Conservation (phyloP, 73 alveolate genomes). For the Tetrahymena malaccensis region DNA sequence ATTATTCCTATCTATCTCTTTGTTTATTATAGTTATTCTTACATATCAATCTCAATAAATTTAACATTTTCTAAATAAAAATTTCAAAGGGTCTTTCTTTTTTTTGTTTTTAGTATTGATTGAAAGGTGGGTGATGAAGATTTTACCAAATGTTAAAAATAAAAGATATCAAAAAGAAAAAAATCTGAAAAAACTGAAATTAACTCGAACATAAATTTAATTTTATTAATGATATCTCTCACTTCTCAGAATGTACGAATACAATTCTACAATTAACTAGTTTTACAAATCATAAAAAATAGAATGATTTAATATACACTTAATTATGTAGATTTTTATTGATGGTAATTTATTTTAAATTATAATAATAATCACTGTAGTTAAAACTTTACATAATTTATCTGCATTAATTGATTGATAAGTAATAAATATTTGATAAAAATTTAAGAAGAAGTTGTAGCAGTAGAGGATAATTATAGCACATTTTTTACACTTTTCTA, state of each 20-base stretch:
- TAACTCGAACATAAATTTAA: not conserved
- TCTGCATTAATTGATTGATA: too few species aligned
- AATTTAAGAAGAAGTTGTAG: not conserved
- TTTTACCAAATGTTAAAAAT: too few species aligned
- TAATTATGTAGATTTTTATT: too few species aligned
- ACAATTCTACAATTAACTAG: not conserved
- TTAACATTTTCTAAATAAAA: too few species aligned
- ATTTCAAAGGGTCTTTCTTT: not conserved
- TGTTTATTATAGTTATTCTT: not conserved
- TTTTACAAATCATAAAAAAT: too few species aligned
- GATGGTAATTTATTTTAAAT: too few species aligned
- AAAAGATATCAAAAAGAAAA: not conserved
- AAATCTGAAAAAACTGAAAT: not conserved
- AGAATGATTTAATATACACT: too few species aligned
- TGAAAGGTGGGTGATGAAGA: not conserved
- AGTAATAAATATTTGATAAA: too few species aligned
- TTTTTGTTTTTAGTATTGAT: not conserved
- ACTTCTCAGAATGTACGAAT: not conserved
- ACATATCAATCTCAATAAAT: not conserved
- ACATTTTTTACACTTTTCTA: too few species aligned
- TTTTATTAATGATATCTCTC: too few species aligned
- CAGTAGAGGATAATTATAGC: not conserved
- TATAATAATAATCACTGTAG: too few species aligned
- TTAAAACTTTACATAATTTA: too few species aligned
- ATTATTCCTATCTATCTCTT: not conserved